Evolutionary conservation across 495 filamentous ascomycete genomes (phyloP), one percentile per base, ranked within the genome.

Genomic region (Aspergillus nanangensis): DNA sequence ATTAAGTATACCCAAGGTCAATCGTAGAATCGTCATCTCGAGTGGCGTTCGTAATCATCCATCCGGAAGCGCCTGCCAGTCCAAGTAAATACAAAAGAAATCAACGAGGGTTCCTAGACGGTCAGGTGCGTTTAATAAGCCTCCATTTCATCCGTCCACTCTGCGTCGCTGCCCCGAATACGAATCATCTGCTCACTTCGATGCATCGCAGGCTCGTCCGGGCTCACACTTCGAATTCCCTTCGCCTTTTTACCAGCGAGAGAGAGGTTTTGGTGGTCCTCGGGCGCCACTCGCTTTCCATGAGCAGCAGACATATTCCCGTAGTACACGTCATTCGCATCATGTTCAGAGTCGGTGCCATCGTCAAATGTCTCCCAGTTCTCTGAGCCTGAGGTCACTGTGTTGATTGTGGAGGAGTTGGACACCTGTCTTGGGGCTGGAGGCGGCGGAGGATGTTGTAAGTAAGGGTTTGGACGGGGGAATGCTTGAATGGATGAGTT

Each of bases 291-390:
- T 39, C 83, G 71, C 71, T 85, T 81, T 55, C 75, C 75, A 37
- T 75, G 71, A 25, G 83, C 82, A 18, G 83, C 80, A 45, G 82
- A 75, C 43, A 89, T 63, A 58, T 85, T 89, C 47, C 86, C 83
- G 56, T 86, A 90, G 61, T 92, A 90, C 7, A 79, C 73, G 44
- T 90, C 86, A 14, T 78, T 82, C 2, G 79, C 77, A 61, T 91
- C 89, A 24, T 64, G 65, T 52, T 93, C 88, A 0, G 85, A 84
- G 43, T 84, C 88, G 3, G 81, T 84, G 32, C 75, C 79, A 60
- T 88, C 84, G 51, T 89, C 86, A 49, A 90, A 95, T 18, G 88
- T 94, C 69, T 96, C 90, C 90, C 90, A 96, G 62, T 96, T 96
- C 66, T 95, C 90, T 0, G 87, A 92, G 3, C 88, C 88, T 9